These are phyloP conservation scores for Posidonia australis DNA, from an alignment of 106 monocot species.

Conservation along the genomic window DNA sequence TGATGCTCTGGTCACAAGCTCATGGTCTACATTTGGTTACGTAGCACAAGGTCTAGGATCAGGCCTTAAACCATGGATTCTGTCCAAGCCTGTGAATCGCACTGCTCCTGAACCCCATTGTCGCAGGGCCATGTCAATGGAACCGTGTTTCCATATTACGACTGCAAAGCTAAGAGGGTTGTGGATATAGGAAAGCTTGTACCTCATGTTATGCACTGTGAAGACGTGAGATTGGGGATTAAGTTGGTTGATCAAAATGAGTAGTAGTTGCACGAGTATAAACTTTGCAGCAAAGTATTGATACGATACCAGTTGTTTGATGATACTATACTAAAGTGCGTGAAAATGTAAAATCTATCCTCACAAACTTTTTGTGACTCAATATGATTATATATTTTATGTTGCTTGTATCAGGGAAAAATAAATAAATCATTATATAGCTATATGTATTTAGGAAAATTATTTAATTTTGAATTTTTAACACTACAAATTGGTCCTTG, in stretches of 20 bases:
- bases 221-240: conserved; percentile 28
- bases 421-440: too few species aligned
- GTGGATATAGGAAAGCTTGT: conserved; percentile 15
- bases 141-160: conserved; percentile 25
- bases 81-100: conserved; percentile 7
- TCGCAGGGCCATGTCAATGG: conserved; percentile 15
- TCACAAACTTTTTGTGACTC: too few species aligned
- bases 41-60: conserved; percentile 24
- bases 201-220: conserved; percentile 25
- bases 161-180: conserved; percentile 21
- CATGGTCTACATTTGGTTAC: conserved; percentile 34
- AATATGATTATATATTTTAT: too few species aligned
- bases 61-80: conserved; percentile 27
- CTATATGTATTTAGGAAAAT: too few species aligned
- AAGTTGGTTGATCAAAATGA: conserved; percentile 22
- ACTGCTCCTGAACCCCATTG: conserved; percentile 12
- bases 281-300: background rate
- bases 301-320: too few species aligned
- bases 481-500: too few species aligned
- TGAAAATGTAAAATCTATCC: too few species aligned
- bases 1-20: conserved; percentile 22
- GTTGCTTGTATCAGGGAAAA: too few species aligned
- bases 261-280: background rate
- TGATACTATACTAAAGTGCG: too few species aligned
- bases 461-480: too few species aligned